phyloP scores from a whole-genome alignment of 257 asterid species.

The Solanum piurae region DNA sequence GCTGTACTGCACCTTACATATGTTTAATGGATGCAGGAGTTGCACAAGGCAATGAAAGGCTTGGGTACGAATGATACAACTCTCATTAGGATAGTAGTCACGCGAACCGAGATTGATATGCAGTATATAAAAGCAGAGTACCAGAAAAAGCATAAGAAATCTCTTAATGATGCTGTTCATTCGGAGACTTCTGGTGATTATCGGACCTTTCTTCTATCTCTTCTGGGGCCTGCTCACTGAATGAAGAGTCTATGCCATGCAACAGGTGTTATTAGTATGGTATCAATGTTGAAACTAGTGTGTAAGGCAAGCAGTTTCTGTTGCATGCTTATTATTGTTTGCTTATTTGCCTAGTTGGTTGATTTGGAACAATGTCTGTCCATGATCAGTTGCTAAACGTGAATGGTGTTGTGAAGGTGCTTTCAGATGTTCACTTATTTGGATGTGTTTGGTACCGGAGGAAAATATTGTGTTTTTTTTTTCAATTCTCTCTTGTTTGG shows the following conservation, averaged over 20 bases:
- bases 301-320: neutral
- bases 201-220: slow-evolving; percentile 67
- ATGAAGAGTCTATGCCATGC: neutral
- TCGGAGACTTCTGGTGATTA: slow-evolving; percentile 75
- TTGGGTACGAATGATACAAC: slow-evolving; percentile 74
- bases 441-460: neutral
- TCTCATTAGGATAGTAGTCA: slow-evolving; percentile 57
- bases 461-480: neutral
- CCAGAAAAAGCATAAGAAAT: slow-evolving; percentile 56
- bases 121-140: slow-evolving; percentile 83
- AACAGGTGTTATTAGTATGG: neutral
- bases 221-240: slow-evolving; percentile 52
- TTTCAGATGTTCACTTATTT: neutral
- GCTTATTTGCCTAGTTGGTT: neutral
- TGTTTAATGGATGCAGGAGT: slow-evolving; percentile 22
- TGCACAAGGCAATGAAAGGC: slow-evolving; percentile 90
- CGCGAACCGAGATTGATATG: slow-evolving; percentile 87
- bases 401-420: neutral
- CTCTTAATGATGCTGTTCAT: slow-evolving; percentile 58
- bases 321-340: neutral
- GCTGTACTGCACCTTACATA: neutral
- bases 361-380: neutral
- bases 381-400: neutral
- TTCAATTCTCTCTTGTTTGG: neutral
- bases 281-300: neutral